Conservation (phyloP, 768 basidiomycete species). For the Termitomyces sp. region DNA sequence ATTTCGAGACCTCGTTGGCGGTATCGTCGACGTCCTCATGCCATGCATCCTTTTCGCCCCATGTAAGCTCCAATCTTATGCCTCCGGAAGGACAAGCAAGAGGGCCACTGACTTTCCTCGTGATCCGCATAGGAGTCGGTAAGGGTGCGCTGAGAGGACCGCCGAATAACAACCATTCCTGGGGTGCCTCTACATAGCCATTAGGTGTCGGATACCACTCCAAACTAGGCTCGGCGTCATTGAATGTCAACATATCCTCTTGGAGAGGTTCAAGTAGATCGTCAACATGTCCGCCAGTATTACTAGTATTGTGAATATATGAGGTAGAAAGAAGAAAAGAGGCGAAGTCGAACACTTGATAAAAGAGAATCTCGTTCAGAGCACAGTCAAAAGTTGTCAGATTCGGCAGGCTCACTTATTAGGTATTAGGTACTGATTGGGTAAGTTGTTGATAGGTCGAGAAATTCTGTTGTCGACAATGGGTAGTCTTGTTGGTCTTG, state of each 20-base stretch:
- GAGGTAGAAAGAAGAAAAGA: background rate
- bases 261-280: constrained; percentile 7
- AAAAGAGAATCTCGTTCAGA: background rate
- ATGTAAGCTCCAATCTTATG: background rate
- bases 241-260: constrained; percentile 5
- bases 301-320: background rate
- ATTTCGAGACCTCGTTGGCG: background rate
- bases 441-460: background rate
- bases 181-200: background rate
- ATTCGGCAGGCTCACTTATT: background rate
- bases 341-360: constrained; percentile 1
- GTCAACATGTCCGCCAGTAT: background rate
- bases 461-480: background rate
- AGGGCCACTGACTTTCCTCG: background rate
- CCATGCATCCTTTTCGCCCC: background rate
- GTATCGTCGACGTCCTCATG: background rate
- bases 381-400: background rate
- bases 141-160: constrained; percentile 3
- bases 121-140: background rate
- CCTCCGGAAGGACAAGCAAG: constrained; percentile 7
- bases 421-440: background rate
- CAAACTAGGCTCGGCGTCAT: background rate
- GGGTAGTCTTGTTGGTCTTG: background rate
- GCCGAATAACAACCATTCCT: constrained; percentile 8
- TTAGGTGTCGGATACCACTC: background rate